phyloP scores from a whole-genome alignment of 805 yeast species.

The Metschnikowia kofuensis region DNA sequence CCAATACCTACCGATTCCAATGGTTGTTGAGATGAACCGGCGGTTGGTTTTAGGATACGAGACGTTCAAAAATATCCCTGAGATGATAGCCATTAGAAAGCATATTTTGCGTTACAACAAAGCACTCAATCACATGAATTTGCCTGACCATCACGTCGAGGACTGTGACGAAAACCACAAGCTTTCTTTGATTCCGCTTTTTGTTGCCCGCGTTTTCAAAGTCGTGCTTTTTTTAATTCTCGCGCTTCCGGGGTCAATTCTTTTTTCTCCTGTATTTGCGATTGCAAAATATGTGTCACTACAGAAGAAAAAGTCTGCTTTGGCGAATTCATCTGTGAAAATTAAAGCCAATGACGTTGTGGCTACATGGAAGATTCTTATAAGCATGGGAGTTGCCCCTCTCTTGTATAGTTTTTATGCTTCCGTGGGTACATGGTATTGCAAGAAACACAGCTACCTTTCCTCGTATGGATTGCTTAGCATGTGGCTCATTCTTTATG shows the following conservation, averaged over 20 bases:
- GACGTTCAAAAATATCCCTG: slow-evolving; percentile 67
- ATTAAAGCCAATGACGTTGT: slow-evolving; percentile 90
- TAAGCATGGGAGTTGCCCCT: slow-evolving; percentile 88
- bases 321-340: slow-evolving; percentile 85
- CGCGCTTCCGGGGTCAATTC: slow-evolving; percentile 82
- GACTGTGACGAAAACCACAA: slow-evolving; percentile 52
- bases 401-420: slow-evolving; percentile 80
- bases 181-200: slow-evolving; percentile 46
- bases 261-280: slow-evolving; percentile 86
- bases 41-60: slow-evolving; percentile 80
- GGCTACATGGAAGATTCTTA: slow-evolving; percentile 95
- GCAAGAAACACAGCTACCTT: slow-evolving; percentile 14
- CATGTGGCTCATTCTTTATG: slow-evolving; percentile 47
- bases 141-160: slow-evolving; percentile 60
- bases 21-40: slow-evolving; percentile 88
- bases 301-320: slow-evolving; percentile 70
- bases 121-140: slow-evolving; percentile 44
- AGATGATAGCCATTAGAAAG: slow-evolving; percentile 55
- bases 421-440: slow-evolving; percentile 46
- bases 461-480: slow-evolving; percentile 28
- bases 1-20: slow-evolving; percentile 69
- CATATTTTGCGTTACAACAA: slow-evolving; percentile 71
- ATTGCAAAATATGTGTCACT: slow-evolving; percentile 72
- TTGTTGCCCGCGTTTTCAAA: slow-evolving; percentile 56
- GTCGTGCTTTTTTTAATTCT: slow-evolving; percentile 55